These are phyloP conservation scores for Aureobasidium melanogenum DNA, from an alignment of 2,329 filamentous ascomycete genomes.

Conservation along the genomic window DNA sequence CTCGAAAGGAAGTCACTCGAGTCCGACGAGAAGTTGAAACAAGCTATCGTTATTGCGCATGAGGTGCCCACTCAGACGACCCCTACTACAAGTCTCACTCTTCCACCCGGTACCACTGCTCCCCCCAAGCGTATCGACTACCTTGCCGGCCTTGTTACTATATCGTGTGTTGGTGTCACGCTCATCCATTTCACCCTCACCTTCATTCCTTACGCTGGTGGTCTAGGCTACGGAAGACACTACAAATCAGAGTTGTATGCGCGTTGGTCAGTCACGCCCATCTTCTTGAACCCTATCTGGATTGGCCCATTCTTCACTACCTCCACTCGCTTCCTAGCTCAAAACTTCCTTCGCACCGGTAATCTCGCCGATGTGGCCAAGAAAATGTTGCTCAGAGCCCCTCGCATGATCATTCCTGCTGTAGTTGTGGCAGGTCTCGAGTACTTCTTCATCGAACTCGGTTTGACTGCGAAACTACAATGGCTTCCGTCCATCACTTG, in stretches of 20 bases:
- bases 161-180: slow-evolving; percentile 37
- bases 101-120: neutral
- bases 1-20: neutral
- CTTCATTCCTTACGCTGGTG: slow-evolving; percentile 34
- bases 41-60: neutral
- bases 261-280: slow-evolving; percentile 34
- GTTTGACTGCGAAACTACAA: slow-evolving; percentile 35
- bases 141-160: slow-evolving; percentile 37
- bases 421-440: slow-evolving; percentile 35
- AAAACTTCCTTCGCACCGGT: slow-evolving; percentile 34
- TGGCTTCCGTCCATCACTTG: slow-evolving; percentile 39
- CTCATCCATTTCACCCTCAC: slow-evolving; percentile 38
- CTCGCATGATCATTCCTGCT: slow-evolving; percentile 39
- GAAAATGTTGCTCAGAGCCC: slow-evolving; percentile 35
- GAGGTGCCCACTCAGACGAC: neutral
- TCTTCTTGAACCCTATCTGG: slow-evolving; percentile 39
- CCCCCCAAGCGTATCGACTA: slow-evolving; percentile 33
- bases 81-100: neutral
- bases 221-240: slow-evolving; percentile 27
- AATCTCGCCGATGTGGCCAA: slow-evolving; percentile 36
- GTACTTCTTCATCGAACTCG: slow-evolving; percentile 40
- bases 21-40: neutral
- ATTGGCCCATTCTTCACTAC: slow-evolving; percentile 42
- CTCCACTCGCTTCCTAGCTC: slow-evolving; percentile 37
- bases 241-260: slow-evolving; percentile 33